Percentiles rank a stretch among this genome's conserved stretches.
Evolutionary conservation across 1,284 basidiomycete species (phyloP).

Genomic region (Moesziomyces sp.): DNA sequence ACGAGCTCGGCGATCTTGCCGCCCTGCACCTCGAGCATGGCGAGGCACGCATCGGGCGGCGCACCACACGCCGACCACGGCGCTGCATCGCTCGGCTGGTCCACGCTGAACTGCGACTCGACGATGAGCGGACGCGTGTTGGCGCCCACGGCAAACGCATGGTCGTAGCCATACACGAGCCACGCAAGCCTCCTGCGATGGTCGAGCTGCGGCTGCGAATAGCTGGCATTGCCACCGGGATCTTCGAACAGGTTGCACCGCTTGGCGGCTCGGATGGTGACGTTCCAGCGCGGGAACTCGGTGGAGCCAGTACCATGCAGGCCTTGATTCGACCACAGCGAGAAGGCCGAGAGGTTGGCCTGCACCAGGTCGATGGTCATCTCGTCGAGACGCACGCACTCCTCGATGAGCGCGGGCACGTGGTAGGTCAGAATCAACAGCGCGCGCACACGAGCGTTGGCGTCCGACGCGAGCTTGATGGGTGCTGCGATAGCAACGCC

Average conservation of each 20-base stretch:
- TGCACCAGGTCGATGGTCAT: constrained; percentile 48
- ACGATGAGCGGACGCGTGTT: constrained; percentile 41
- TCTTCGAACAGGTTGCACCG: constrained; percentile 42
- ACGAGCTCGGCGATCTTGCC: constrained; percentile 39
- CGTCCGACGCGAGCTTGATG: constrained; percentile 13
- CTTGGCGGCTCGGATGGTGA: constrained; percentile 40
- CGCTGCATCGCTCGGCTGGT: constrained; percentile 34
- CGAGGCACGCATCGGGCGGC: constrained; percentile 33
- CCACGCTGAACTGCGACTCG: constrained; percentile 53
- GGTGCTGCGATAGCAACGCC: constrained; percentile 4
- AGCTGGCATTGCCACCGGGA: constrained; percentile 12
- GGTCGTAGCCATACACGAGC: constrained; percentile 53
- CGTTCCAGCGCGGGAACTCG: constrained; percentile 42
- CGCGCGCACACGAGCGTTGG: constrained; percentile 23
- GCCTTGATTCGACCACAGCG: constrained; percentile 44
- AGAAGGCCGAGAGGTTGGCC: constrained; percentile 41
- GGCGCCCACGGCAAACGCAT: constrained; percentile 45
- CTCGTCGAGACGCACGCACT: constrained; percentile 44
- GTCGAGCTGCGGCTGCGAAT: constrained; percentile 25
- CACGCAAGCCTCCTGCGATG: constrained; percentile 40
- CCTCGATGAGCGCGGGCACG: constrained; percentile 32
- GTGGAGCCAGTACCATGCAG: constrained; percentile 26
- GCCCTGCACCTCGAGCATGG: constrained; percentile 33
- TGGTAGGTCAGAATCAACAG: constrained; percentile 33
- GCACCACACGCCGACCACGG: constrained; percentile 33